Base-by-base conservation (phyloP, 768 basidiomycete genomes). In the Crucibulum laeve region DNA sequence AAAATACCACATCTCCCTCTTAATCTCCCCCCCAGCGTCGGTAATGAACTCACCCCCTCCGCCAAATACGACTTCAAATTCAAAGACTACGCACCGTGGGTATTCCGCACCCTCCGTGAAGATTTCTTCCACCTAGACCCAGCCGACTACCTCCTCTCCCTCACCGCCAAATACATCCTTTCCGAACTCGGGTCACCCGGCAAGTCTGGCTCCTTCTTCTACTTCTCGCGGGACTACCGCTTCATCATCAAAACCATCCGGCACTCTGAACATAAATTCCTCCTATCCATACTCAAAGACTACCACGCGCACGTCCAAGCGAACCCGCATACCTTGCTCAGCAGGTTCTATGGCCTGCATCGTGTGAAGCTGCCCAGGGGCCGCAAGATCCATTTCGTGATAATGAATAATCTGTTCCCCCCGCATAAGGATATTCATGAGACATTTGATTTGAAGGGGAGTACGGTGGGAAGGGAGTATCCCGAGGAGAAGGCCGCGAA, bases 221-320 rank as follows among this genome's bases (percentile, higher is more conserved):
- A 98, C 68, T 98, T 97, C 62, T 96, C 93, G 4, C 79, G 93
- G 32, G 95, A 99, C 70, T 99, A 98, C 59, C 87, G 95, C 2
- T 99, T 96, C 72, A 99, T 99, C 69, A 98, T 99, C 80, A 99
- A 99, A 68, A 99, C 95, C 14, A 97, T 99, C 49, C 89, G 82
- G 11, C 91, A 93, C 56, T 76, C 80, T 25, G 96, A 99, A 60
- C 93, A 96, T 74, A 89, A 91, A 61, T 98, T 94, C 63, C 74
- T 99, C 1, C 77, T 93, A 18, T 74, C 72, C 7, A 89, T 97
- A 51, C 77, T 99, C 38, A 81, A 79, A 53, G 65, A 81, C 35
- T 98, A 98, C 63, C 80, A 95, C 61, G 70, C 73, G 14, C 92
- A 98, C 57, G 79, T 98, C 48, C 82, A 82, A 60, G 73, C 65